Base-by-base conservation (phyloP, 1,284 basidiomycete species). In the Cryptococcus sp. region DNA sequence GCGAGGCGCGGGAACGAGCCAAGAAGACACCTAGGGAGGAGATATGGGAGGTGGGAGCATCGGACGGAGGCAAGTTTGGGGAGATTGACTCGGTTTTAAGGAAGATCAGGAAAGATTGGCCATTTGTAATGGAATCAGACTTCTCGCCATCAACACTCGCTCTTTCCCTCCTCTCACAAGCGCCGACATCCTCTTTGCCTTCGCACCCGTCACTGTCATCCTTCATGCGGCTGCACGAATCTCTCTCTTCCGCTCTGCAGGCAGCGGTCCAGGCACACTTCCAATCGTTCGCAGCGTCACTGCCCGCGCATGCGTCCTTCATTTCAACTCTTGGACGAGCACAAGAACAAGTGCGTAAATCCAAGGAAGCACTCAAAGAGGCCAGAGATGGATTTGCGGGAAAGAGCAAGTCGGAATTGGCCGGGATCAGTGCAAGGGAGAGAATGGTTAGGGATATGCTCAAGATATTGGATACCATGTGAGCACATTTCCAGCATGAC, bases 61-160 rank as follows among this genome's bases (percentile, higher is more conserved):
- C 57, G 52, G 71, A 69, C 57, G 69, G 66, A 22, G 71, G 69
- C 45, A 64, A 72, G 57, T 78, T 77, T 58, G 74, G 67, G 6
- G 78, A 79, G 54, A 69, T 80, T 22, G 78, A 80, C 63, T 61
- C 87, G 58, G 85, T 96, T 3, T 79, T 98, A 62, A 86, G 89
- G 61, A 85, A 89, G 73, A 89, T 97, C 61, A 86, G 85, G 68
- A 87, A 89, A 64, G 91, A 91, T 58, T 98, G 93, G 92, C 89
- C 90, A 60, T 88, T 91, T 68, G 86, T 94, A 46, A 85, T 89
- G 58, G 86, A 92, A 63, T 85, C 87, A 47, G 89, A 93, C 74
- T 97, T 96, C 79, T 94, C 94, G 70, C 87, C 89, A 26, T 91
- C 95, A 29, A 89, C 94, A 65, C 83, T 96, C 43, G 92, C 93